A percentile compares a stretch with the other conserved stretches of the same genome.
phyloP scores from a whole-genome alignment of 2,329 filamentous ascomycete genomes.

The Fonsecaea erecta region DNA sequence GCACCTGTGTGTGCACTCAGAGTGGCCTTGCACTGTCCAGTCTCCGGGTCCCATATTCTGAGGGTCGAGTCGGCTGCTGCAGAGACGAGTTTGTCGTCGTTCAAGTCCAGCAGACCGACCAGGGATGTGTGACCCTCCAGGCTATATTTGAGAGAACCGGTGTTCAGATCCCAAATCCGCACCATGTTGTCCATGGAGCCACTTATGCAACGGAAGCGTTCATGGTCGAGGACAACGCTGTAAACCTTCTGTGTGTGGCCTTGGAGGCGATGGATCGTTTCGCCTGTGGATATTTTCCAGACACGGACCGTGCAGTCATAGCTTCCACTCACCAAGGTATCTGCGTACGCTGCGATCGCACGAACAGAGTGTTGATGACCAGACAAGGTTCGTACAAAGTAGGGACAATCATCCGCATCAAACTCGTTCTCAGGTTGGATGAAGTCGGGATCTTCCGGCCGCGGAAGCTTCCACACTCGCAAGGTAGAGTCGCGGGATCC shows the following conservation, averaged over 20 bases:
- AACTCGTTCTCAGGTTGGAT: conserved; percentile 78
- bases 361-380: conserved; percentile 94
- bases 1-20: conserved; percentile 93
- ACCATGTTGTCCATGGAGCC: conserved; percentile 98
- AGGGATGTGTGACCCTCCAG: conserved; percentile 91
- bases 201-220: conserved; percentile 92
- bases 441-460: conserved; percentile 74
- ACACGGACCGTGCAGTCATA: conserved; percentile 95
- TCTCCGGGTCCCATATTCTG: conserved; percentile 95
- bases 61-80: conserved; percentile 94
- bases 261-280: conserved; percentile 78
- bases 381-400: conserved; percentile 83
- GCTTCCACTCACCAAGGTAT: conserved; percentile 95
- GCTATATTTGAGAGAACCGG: conserved; percentile 81
- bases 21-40: conserved; percentile 84
- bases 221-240: conserved; percentile 90
- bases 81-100: conserved; percentile 87
- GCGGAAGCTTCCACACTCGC: conserved; percentile 90
- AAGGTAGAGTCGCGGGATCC: conserved; percentile 93
- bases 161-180: conserved; percentile 95
- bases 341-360: conserved; percentile 90
- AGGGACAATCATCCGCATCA: conserved; percentile 80
- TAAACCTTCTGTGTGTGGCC: conserved; percentile 95
- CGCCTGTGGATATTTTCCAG: conserved; percentile 96
- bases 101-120: conserved; percentile 87